Percentiles rank a stretch among this genome's conserved stretches.
Conservation (phyloP, 2,329 filamentous ascomycete genomes). For the Cercospora zeina region DNA sequence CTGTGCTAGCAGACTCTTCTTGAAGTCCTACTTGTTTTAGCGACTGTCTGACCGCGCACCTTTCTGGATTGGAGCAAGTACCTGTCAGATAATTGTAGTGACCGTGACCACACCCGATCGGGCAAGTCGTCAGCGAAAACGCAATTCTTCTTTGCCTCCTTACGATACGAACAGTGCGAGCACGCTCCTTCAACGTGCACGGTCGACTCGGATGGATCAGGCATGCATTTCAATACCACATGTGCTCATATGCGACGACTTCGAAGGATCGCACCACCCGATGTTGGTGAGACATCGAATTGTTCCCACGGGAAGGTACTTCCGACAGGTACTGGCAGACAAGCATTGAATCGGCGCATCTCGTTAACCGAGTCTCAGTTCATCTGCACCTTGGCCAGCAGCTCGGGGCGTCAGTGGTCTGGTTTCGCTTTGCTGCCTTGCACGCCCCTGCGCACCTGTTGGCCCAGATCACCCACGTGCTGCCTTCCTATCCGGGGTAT, state of each 20-base stretch:
- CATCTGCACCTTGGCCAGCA: not conserved
- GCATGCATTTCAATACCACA: too few species aligned
- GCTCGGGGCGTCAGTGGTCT: not conserved
- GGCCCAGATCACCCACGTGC: not conserved
- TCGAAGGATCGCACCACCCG: too few species aligned
- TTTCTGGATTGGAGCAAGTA: not conserved
- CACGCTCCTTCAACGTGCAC: too few species aligned
- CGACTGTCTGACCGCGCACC: not conserved
- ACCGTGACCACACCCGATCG: too few species aligned
- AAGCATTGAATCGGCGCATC: not conserved
- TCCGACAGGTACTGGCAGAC: too few species aligned
- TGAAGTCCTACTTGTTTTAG: not conserved
- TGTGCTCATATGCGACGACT: too few species aligned
- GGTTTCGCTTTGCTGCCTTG: not conserved
- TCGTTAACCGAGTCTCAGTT: constrained; percentile 8
- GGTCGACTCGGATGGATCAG: too few species aligned
- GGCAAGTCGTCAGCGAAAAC: too few species aligned
- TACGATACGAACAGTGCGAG: too few species aligned
- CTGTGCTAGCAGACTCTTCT: too few species aligned
- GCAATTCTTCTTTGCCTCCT: too few species aligned
- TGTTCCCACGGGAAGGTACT: not conserved
- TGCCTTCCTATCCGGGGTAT: constrained; percentile 2
- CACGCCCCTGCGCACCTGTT: not conserved
- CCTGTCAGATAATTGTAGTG: too few species aligned
- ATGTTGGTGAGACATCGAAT: not conserved